A percentile compares a stretch with the other conserved stretches of the same genome.
Conservation (phyloP, 441 rosid genomes). For the Capsella rubella region DNA sequence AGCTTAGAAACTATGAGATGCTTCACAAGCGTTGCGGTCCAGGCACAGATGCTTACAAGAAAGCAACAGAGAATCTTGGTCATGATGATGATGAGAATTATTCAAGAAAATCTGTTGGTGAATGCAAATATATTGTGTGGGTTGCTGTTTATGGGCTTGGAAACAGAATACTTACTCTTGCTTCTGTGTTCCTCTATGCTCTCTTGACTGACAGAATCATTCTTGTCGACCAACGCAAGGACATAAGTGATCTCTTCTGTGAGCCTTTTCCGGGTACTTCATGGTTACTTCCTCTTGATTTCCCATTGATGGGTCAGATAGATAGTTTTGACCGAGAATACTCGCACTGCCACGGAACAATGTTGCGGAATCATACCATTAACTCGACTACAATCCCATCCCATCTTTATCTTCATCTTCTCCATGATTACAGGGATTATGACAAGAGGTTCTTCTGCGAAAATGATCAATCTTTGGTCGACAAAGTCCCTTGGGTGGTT, state of each 20-base stretch:
- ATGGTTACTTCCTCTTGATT: constrained; percentile 62
- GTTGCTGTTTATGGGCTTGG: constrained; percentile 67
- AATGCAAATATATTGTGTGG: constrained; percentile 74
- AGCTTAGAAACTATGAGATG: constrained; percentile 68
- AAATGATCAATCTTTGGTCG: constrained; percentile 51
- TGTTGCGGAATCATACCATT: constrained; percentile 54
- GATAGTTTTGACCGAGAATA: constrained; percentile 46
- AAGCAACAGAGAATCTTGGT: constrained; percentile 53
- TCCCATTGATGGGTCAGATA: constrained; percentile 51
- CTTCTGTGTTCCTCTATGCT: constrained; percentile 71
- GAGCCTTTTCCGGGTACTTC: constrained; percentile 73
- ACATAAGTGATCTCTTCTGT: constrained; percentile 64
- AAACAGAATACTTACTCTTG: constrained; percentile 65
- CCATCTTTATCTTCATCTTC: constrained; percentile 58
- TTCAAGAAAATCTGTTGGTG: constrained; percentile 35
- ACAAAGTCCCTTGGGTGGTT: constrained; percentile 72
- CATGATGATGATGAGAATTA: constrained; percentile 35
- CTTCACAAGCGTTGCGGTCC: constrained; percentile 80
- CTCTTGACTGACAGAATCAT: constrained; percentile 66
- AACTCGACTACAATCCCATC: constrained; percentile 43
- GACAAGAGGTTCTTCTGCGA: constrained; percentile 67
- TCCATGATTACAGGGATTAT: constrained; percentile 58
- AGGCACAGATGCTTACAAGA: constrained; percentile 52
- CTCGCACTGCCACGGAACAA: constrained; percentile 53
- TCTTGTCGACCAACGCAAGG: constrained; percentile 66